A percentile compares a stretch with the other conserved stretches of the same genome.
These are phyloP conservation scores for Pulveroboletus sp. DNA, from an alignment of 768 basidiomycete species.

Conservation along the genomic window DNA sequence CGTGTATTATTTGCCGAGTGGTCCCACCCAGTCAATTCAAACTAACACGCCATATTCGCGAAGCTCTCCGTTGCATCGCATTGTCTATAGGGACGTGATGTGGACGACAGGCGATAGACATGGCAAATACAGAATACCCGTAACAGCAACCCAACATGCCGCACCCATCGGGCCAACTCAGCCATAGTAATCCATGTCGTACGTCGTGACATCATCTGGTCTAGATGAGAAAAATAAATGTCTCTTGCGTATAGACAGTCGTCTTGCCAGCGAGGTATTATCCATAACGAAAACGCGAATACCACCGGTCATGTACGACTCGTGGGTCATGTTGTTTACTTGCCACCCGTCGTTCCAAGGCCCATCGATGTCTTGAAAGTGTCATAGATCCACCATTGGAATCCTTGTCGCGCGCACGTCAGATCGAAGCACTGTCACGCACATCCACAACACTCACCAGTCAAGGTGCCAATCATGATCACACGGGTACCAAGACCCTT, in stretches of 20 bases:
- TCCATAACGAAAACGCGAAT: neutral
- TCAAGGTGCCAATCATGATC: constrained; percentile 70
- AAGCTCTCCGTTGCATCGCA: too few species aligned
- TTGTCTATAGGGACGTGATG: too few species aligned
- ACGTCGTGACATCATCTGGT: constrained; percentile 11
- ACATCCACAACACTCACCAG: constrained; percentile 29
- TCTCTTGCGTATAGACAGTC: constrained; percentile 14
- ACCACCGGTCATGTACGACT: neutral
- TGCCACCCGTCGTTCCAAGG: constrained; percentile 84
- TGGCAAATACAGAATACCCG: too few species aligned
- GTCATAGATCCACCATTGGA: constrained; percentile 96
- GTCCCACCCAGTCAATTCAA: too few species aligned
- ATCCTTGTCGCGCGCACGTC: constrained; percentile 40
- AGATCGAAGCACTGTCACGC: neutral
- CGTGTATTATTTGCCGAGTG: too few species aligned
- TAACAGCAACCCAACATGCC: neutral
- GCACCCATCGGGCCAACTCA: neutral
- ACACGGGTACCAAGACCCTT: constrained; percentile 88
- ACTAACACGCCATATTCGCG: too few species aligned
- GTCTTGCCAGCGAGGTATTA: constrained; percentile 13
- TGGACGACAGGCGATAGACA: too few species aligned
- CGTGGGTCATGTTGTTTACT: constrained; percentile 41
- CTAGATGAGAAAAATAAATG: neutral
- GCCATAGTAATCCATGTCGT: neutral
- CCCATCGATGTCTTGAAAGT: constrained; percentile 81